phyloP scores from a whole-genome alignment of 2,329 filamentous ascomycete species.

The Neobulgaria alba region DNA sequence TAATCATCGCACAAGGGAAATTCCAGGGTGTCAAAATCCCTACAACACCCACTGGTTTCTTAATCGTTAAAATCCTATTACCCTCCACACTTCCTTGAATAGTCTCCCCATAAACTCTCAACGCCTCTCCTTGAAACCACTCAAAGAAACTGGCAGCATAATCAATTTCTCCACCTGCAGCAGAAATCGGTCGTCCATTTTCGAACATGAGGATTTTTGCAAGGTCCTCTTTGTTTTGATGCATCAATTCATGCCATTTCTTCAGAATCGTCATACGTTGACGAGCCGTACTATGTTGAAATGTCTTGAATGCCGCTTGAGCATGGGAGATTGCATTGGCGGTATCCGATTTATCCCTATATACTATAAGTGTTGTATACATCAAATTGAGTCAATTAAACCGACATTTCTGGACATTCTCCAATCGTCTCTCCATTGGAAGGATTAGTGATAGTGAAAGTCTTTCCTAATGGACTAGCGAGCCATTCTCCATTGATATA shows the following conservation, averaged over 20 bases:
- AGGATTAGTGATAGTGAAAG: slow-evolving; percentile 43
- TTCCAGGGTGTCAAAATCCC: slow-evolving; percentile 29
- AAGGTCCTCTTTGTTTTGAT: slow-evolving; percentile 57
- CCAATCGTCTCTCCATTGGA: slow-evolving; percentile 39
- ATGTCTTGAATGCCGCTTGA: slow-evolving; percentile 36
- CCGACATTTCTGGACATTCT: slow-evolving; percentile 43
- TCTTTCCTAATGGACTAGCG: slow-evolving; percentile 41
- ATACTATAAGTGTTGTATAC: too few relatives aligned
- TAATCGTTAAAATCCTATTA: slow-evolving; percentile 12
- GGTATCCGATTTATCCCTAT: too few relatives aligned
- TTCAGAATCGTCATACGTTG: slow-evolving; percentile 53
- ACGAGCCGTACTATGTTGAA: slow-evolving; percentile 51
- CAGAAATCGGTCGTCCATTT: slow-evolving; percentile 58
- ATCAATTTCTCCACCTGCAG: slow-evolving; percentile 48
- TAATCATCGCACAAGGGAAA: slow-evolving; percentile 46
- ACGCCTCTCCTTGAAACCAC: slow-evolving; percentile 49
- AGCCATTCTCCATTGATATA: slow-evolving; percentile 48
- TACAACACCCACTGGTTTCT: slow-evolving; percentile 16
- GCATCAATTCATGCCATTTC: slow-evolving; percentile 60
- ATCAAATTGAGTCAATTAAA: too few relatives aligned
- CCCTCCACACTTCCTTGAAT: slow-evolving; percentile 6
- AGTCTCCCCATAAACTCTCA: slow-evolving; percentile 12
- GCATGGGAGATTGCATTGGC: slow-evolving; percentile 42
- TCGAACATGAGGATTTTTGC: slow-evolving; percentile 55
- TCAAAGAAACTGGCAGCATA: slow-evolving; percentile 53